Evolutionary conservation across 257 asterid species (phyloP).

Genomic region (Linderniella brevidens): DNA sequence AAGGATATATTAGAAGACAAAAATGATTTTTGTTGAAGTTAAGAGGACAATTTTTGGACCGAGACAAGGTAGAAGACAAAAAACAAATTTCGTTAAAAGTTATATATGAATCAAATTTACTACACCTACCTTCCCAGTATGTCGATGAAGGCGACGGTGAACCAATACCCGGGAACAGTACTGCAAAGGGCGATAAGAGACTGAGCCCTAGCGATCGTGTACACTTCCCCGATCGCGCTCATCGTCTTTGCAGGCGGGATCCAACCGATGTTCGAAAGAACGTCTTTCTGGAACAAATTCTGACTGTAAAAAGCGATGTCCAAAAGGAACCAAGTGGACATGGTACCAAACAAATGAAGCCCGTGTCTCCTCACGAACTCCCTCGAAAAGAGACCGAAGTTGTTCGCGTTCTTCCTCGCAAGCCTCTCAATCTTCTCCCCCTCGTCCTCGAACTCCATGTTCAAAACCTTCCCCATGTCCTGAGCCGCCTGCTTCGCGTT

Average conservation of each 20-base stretch:
- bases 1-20: too few relatives aligned
- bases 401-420: not conserved
- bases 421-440: not conserved
- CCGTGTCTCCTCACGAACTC: not conserved
- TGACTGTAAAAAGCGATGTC: conserved; percentile 1
- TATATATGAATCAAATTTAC: too few relatives aligned
- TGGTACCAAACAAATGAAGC: not conserved
- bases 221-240: not conserved
- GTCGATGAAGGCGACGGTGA: conserved; percentile 6
- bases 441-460: not conserved
- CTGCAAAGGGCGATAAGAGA: conserved; percentile 1
- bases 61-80: too few relatives aligned
- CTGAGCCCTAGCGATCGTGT: conserved; percentile 2
- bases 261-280: not conserved
- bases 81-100: too few relatives aligned
- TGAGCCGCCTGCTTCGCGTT: not conserved
- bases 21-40: too few relatives aligned
- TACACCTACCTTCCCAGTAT: not conserved
- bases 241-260: conserved; percentile 2
- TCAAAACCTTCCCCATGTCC: not conserved
- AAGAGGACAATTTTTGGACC: too few relatives aligned
- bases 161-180: conserved; percentile 4
- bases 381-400: conserved; percentile 1
- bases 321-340: not conserved
- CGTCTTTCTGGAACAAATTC: not conserved